Evolutionary conservation across 2,329 filamentous ascomycete species (phyloP).

Genomic region (Simplicillium aogashimaense): DNA sequence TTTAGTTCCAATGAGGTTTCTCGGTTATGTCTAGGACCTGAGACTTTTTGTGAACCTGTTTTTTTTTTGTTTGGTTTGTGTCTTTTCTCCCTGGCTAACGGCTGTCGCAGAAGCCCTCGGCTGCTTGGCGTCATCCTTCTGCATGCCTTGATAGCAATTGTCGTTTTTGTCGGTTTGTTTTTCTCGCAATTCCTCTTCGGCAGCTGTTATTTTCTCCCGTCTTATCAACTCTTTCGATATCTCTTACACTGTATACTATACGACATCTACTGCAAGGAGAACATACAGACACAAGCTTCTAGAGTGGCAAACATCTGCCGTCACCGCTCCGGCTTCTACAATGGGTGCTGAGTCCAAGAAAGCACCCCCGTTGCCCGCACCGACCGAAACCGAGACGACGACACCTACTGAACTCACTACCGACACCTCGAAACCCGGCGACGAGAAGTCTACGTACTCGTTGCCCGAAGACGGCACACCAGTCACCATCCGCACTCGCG

Average conservation of each 20-base stretch:
- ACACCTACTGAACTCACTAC: slow-evolving; percentile 56
- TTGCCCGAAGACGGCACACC: slow-evolving; percentile 82
- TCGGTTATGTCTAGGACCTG: no score
- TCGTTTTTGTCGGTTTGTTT: not conserved
- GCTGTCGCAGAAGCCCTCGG: no score
- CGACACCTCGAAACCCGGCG: slow-evolving; percentile 58
- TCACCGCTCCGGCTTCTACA: slow-evolving; percentile 9
- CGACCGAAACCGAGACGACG: slow-evolving; percentile 62
- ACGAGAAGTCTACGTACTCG: slow-evolving; percentile 66
- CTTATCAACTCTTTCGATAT: no score
- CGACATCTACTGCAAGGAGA: no score
- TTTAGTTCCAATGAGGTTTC: not conserved
- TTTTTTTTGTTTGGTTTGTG: no score
- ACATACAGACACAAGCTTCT: not conserved
- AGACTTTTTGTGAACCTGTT: no score
- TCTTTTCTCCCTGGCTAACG: no score
- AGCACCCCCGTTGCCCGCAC: slow-evolving; percentile 62
- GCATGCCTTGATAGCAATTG: not conserved
- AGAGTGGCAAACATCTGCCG: not conserved
- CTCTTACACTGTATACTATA: no score
- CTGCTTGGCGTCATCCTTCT: not conserved
- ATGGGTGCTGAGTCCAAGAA: slow-evolving; percentile 48
- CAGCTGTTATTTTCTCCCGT: not conserved
- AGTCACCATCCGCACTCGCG: slow-evolving; percentile 78
- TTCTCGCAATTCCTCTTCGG: not conserved